Evolutionary conservation across 148 eudicot species (phyloP), one percentile per base, ranked within the genome.

Genomic region (Polygonum maritimum): DNA sequence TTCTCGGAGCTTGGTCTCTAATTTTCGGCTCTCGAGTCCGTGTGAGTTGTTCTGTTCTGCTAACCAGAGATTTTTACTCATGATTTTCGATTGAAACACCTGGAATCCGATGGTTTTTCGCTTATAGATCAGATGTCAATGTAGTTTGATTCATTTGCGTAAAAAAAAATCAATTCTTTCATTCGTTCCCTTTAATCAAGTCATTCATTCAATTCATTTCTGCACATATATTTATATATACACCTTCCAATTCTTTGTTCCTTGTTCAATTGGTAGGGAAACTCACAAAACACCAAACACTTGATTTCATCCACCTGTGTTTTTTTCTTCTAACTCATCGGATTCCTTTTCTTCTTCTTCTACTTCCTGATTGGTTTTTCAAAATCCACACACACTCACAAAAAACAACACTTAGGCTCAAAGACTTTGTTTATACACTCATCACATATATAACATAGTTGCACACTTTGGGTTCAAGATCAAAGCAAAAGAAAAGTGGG

Each of bases 41-140:
- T 55, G 60, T 75, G 78, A 74, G 69, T 73, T 22, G 48, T 75
- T 57, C 54, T 70, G 48, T 75, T 57, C 54, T 70, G 11, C 33
- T 58, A 22, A 38, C 48, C 76, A 65, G 55, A 74, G 75, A 71
- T 75, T 77, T 86, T 71, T 36, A 36, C 71, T 21, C 75, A 83
- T 88, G 90, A 87, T n/a, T 74, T 82, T 76, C 70, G 55, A 74
- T 70, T 83, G 80, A 84, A 79, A 38, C 39, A 70, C 78, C 77
- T 21, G 87, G 97, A 85, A 92, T 90, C 94, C 93, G 91, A 90
- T 91, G 93, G 81, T 79, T 48, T 19, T 45, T 21, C 22, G 38
- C 54, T 26, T 72, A 44, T 44, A 72, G 51, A 72, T 72, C 35
- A 41, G 74, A 36, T 72, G 54, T 72, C 22, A 7, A 72, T 72